Conservation (phyloP, 176 grass and related monocot genomes). For the Carex parvula region DNA sequence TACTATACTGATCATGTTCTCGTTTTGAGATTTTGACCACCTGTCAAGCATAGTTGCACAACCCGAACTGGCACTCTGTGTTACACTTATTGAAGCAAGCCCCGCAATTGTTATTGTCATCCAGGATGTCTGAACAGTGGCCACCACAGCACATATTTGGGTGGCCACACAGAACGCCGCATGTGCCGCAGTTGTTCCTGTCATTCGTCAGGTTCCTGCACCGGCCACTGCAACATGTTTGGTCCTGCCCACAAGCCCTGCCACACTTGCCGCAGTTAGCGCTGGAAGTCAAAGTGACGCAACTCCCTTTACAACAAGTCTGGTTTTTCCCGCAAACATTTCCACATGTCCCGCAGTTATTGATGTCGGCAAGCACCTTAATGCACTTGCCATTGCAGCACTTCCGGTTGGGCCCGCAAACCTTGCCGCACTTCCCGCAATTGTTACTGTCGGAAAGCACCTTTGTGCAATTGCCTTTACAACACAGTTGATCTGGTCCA, state of each 20-base stretch:
- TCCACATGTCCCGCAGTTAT: constrained; percentile 9
- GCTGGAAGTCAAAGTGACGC: not conserved
- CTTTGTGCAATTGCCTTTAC: not conserved
- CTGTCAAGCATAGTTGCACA: constrained; percentile 29
- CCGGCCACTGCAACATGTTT: not conserved
- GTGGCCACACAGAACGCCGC: not conserved
- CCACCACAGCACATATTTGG: not conserved
- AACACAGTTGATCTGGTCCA: not conserved
- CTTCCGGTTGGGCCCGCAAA: not conserved
- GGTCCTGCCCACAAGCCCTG: not conserved
- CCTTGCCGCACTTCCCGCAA: constrained; percentile 15
- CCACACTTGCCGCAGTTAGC: constrained; percentile 18
- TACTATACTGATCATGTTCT: not conserved
- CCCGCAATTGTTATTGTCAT: constrained; percentile 1
- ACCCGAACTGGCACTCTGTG: not conserved
- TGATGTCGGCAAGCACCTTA: not conserved
- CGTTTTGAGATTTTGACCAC: not conserved
- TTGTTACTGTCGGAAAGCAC: constrained; percentile 6
- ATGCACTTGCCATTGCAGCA: constrained; percentile 16
- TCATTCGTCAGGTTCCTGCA: not conserved
- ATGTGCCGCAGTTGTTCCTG: not conserved
- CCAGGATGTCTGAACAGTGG: not conserved
- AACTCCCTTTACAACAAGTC: constrained; percentile 7
- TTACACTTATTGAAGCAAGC: constrained; percentile 17
- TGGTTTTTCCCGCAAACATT: not conserved